Base-by-base conservation (phyloP, 2,329 filamentous ascomycete genomes). In the Colletotrichum tanaceti region DNA sequence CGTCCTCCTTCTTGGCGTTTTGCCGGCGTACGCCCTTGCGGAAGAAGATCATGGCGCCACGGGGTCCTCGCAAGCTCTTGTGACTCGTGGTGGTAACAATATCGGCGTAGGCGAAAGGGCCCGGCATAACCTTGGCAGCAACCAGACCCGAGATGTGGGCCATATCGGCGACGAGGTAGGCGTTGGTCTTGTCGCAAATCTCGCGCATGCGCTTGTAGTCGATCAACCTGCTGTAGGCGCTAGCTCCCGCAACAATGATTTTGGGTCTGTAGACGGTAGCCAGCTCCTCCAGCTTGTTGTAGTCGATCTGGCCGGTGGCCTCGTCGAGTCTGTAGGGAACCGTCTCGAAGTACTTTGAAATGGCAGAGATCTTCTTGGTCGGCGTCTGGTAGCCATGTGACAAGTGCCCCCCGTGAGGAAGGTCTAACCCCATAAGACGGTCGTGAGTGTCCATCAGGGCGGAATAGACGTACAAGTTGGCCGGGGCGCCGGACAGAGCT, bases 331-430 rank as follows among this genome's bases (percentile, higher is more conserved):
- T 91, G 85, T 99, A 99, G 5, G 96, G 96, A 71, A 99, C 85
- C 43, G 96, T 99, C 84, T 99, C 96, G 79, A 99, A 99, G 84
- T 99, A 99, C 79, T 97, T 98, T 66, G 95, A 98, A 73, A 99
- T 90, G 75, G 94, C 94, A n/a, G 95, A 98, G 79, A 99, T 98
- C 87, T 94, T 95, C 81, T 91, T 93, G 61, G 91, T 91, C 3
- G 96, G 93, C 22, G 93, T 98, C 82, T 99, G 96, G 82, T 99
- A 99, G 71, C 96, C 96, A 82, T 99, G 96, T 54, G 93, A 97
- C 75, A 99, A 85, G 81, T 99, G 96, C 70, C 96, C 96, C 72
- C 96, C 96, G 79, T 99, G 96, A 53, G 96, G 96, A 16, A 99
- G 89, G 78, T 99, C 96, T 70, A 99, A 88, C 71, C 95, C 95